Percentiles rank a stretch among this genome's conserved stretches.
Evolutionary conservation across 257 asterid species (phyloP).

Genomic region (Solanum sejunctum): DNA sequence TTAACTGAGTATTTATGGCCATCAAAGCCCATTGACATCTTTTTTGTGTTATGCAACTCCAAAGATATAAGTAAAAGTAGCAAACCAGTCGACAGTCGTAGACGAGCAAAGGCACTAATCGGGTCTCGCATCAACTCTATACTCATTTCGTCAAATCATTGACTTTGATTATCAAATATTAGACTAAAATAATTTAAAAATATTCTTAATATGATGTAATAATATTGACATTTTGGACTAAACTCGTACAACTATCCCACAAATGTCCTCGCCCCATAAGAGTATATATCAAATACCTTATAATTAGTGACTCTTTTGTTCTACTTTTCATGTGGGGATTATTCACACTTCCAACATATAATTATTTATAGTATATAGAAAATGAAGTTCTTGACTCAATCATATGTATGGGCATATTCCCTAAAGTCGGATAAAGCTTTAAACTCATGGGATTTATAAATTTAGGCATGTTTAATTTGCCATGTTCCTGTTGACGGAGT

Average conservation of each 20-base stretch:
- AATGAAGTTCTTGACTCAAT: neutral
- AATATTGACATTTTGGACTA: neutral
- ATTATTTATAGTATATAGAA: neutral
- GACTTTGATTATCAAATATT: neutral
- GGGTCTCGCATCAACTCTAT: neutral
- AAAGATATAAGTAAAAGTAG: neutral
- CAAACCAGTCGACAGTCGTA: neutral
- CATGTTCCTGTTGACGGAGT: neutral
- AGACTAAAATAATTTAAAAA: neutral
- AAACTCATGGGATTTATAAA: neutral
- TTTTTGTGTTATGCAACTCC: neutral
- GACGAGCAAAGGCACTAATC: neutral
- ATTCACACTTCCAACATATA: neutral
- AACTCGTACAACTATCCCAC: neutral
- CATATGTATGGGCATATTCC: neutral
- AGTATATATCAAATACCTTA: neutral
- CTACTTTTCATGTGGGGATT: neutral
- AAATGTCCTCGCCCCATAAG: neutral
- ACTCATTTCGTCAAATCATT: neutral
- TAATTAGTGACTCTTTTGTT: neutral
- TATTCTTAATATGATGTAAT: neutral
- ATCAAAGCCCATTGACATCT: neutral
- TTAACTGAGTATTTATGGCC: neutral
- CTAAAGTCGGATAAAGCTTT: neutral
- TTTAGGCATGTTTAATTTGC: neutral